Percentiles rank a stretch among this genome's conserved stretches.
Evolutionary conservation across 2,329 filamentous ascomycete species (phyloP).

Genomic region (Cladosporium sp.): DNA sequence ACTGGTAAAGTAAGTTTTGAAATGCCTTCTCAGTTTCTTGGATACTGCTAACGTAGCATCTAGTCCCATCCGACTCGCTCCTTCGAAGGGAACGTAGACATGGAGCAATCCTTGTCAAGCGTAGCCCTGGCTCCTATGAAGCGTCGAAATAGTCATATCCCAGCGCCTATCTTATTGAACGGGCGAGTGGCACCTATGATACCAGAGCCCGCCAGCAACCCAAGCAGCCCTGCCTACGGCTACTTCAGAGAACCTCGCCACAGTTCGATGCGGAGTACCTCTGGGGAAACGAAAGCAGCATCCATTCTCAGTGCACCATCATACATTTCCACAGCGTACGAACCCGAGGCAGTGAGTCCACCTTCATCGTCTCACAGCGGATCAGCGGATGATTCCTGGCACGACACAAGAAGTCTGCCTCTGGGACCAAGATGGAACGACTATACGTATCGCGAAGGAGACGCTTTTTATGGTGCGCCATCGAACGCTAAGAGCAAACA

Average conservation of each 20-base stretch:
- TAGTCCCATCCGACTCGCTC: too few relatives aligned
- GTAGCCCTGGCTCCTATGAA: too few relatives aligned
- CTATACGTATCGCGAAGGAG: slow-evolving; percentile 8
- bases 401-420: slow-evolving; percentile 4
- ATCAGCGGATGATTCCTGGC: not conserved
- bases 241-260: slow-evolving; percentile 9
- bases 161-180: too few relatives aligned
- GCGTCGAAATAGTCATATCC: too few relatives aligned
- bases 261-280: not conserved
- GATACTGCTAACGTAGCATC: too few relatives aligned
- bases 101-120: too few relatives aligned
- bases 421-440: slow-evolving; percentile 6
- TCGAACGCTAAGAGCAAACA: not conserved
- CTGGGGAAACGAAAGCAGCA: not conserved
- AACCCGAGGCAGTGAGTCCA: not conserved
- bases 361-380: not conserved
- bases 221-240: not conserved
- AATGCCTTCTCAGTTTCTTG: too few relatives aligned
- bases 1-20: not conserved
- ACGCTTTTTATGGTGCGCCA: not conserved
- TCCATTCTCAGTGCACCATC: too few relatives aligned
- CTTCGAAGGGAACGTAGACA: too few relatives aligned
- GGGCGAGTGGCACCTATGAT: too few relatives aligned
- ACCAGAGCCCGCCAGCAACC: too few relatives aligned
- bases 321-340: too few relatives aligned